phyloP scores from a whole-genome alignment of 2,329 filamentous ascomycete genomes.

The Ascochyta viciae-villosae region DNA sequence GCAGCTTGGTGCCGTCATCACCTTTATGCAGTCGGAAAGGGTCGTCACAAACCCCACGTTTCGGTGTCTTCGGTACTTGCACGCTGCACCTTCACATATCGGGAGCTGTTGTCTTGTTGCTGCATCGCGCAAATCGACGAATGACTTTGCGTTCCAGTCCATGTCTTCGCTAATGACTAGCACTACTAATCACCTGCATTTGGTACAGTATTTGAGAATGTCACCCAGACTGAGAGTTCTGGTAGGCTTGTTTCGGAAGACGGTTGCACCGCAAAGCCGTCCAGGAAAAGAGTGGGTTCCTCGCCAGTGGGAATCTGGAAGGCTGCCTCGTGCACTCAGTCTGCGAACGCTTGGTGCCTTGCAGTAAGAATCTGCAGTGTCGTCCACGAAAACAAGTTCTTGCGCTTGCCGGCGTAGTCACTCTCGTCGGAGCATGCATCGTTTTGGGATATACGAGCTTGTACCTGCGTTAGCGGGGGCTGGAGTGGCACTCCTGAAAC shows the following conservation, averaged over 20 bases:
- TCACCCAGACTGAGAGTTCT: constrained; percentile 5
- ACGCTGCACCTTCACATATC: not conserved
- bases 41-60: constrained; percentile 31
- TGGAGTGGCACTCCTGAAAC: constrained; percentile 42
- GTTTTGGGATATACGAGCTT: constrained; percentile 37
- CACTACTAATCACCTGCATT: not conserved
- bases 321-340: constrained; percentile 22
- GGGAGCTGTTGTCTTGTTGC: not conserved
- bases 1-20: constrained; percentile 33
- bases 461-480: constrained; percentile 49
- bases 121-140: not conserved
- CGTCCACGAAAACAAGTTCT: constrained; percentile 32
- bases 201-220: constrained; percentile 8
- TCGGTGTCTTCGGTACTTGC: constrained; percentile 13
- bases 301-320: constrained; percentile 10
- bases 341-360: constrained; percentile 40
- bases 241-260: constrained; percentile 16
- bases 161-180: constrained; percentile 8
- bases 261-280: constrained; percentile 3
- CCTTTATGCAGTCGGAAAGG: constrained; percentile 40
- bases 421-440: constrained; percentile 42
- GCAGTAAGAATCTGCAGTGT: constrained; percentile 31
- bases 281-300: constrained; percentile 1
- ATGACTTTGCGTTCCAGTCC: not conserved
- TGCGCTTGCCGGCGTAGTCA: constrained; percentile 7